Conservation (phyloP, 2,329 filamentous ascomycete genomes). For the Aspergillus chevalieri region DNA sequence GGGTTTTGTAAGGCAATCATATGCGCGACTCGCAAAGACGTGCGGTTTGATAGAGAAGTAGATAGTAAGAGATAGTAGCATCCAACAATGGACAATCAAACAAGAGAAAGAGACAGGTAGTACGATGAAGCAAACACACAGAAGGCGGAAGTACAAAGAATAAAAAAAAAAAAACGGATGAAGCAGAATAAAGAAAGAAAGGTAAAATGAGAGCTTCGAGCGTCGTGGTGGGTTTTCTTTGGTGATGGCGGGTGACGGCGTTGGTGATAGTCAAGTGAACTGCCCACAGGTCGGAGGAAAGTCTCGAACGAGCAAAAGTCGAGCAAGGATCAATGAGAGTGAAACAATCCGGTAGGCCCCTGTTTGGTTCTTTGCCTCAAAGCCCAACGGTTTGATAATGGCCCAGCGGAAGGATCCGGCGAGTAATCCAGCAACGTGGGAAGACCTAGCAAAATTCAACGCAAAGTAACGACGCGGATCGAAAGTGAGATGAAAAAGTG, state of each 20-base stretch:
- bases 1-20: slow-evolving; percentile 40
- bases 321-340: background rate
- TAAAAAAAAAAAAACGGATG: background rate
- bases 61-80: background rate
- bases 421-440: background rate
- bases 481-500: background rate
- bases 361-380: background rate
- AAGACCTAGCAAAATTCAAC: background rate
- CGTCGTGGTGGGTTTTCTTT: no score
- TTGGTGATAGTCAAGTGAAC: no score
- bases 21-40: slow-evolving; percentile 29
- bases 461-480: background rate
- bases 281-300: background rate
- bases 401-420: background rate
- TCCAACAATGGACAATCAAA: background rate
- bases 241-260: no score
- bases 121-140: background rate
- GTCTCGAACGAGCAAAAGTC: background rate
- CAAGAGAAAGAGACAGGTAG: slow-evolving; percentile 1
- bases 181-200: background rate
- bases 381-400: background rate
- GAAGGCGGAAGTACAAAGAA: background rate
- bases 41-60: background rate
- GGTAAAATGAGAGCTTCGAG: background rate
- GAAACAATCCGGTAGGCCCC: background rate